phyloP scores from a whole-genome alignment of 1,284 basidiomycete species.

The Puccinia polysora region DNA sequence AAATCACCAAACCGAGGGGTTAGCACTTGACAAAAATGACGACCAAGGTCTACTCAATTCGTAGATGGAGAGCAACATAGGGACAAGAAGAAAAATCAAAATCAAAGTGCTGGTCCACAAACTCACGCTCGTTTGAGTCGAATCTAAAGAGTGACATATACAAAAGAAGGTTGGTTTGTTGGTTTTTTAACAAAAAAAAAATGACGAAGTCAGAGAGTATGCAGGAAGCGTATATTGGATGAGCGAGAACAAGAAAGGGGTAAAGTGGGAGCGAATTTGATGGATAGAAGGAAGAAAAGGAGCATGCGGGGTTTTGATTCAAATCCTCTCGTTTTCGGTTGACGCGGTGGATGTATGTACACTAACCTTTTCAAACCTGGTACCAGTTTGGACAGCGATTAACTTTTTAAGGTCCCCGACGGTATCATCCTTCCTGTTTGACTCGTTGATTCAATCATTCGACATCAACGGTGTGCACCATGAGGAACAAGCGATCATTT shows the following conservation, averaged over 20 bases:
- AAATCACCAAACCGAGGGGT: neutral
- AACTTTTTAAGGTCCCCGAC: constrained; percentile 95
- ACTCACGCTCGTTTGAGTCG: constrained; percentile 87
- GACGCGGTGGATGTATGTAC: neutral
- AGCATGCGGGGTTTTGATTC: neutral
- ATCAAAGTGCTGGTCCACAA: too few species aligned
- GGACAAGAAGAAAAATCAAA: too few species aligned
- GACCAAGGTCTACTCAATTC: too few species aligned
- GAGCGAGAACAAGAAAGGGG: too few species aligned
- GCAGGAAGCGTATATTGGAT: too few species aligned
- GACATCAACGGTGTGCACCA: neutral
- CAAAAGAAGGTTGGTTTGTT: neutral
- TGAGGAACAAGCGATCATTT: neutral
- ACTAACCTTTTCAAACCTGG: constrained; percentile 59
- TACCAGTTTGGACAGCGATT: constrained; percentile 93
- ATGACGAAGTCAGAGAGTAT: too few species aligned
- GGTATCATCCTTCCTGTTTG: constrained; percentile 75
- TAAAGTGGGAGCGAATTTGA: too few species aligned
- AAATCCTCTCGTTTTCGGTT: too few species aligned
- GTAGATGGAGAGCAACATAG: neutral
- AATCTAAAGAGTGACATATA: constrained; percentile 65
- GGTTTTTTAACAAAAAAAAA: too few species aligned
- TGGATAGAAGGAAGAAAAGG: neutral
- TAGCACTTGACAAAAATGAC: too few species aligned
- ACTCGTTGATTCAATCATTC: constrained; percentile 54